Evolutionary conservation across 2,329 filamentous ascomycete species (phyloP).

Genomic region (Xylariaceae sp.): DNA sequence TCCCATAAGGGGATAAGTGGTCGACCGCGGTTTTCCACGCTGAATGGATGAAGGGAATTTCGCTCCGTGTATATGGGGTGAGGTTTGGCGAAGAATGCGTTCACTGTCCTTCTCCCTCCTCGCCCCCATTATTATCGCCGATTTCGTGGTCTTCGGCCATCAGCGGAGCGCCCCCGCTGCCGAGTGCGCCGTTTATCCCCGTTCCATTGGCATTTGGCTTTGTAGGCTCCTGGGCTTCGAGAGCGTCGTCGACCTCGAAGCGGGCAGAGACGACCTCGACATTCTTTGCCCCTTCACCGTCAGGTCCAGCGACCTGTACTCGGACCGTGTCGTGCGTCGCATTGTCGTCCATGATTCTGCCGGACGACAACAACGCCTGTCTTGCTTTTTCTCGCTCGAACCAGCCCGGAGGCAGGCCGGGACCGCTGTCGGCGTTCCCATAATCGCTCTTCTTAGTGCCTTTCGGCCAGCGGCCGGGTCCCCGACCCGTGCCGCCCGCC

Average conservation of each 20-base stretch:
- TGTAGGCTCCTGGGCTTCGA: too few species aligned
- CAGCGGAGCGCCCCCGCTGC: too few species aligned
- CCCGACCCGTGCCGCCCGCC: constrained; percentile 55
- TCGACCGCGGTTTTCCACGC: constrained; percentile 44
- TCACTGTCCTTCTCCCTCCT: too few species aligned
- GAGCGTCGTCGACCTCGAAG: constrained; percentile 16
- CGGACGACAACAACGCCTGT: constrained; percentile 1
- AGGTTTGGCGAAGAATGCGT: too few species aligned
- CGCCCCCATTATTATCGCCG: too few species aligned
- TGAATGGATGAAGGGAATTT: constrained; percentile 46
- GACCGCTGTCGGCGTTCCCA: constrained; percentile 57
- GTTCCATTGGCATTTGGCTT: too few species aligned
- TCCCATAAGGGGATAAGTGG: constrained; percentile 31
- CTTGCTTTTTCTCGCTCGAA: constrained; percentile 23
- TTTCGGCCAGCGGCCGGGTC: constrained; percentile 59
- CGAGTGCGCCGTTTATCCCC: too few species aligned
- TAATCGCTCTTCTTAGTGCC: constrained; percentile 63
- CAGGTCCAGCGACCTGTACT: constrained; percentile 30
- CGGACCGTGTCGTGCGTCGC: constrained; percentile 24
- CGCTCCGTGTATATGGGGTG: constrained; percentile 36
- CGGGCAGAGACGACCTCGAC: constrained; percentile 14
- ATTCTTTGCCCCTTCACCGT: constrained; percentile 22
- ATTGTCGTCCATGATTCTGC: constrained; percentile 16
- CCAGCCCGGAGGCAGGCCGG: constrained; percentile 55
- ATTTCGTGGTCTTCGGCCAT: too few species aligned